Evolutionary conservation across 1,284 basidiomycete genomes (phyloP).

Genomic region (Gymnopus androsaceus): DNA sequence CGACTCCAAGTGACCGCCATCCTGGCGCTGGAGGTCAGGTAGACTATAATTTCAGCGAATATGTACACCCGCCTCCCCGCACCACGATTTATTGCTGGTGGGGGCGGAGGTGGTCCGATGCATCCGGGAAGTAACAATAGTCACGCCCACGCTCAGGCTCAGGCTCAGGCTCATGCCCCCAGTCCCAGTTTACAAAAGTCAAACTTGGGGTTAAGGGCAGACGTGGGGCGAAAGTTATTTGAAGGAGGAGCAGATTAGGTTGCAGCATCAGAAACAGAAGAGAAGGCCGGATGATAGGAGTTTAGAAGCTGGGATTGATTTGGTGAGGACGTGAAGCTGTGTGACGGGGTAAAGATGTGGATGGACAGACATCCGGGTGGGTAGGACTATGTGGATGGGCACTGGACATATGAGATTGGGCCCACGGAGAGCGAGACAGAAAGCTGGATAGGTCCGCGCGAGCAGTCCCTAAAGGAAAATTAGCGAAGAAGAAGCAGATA

Average conservation of each 20-base stretch:
- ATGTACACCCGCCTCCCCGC: conserved; percentile 73
- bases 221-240: conserved; percentile 68
- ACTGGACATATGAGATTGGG: not conserved
- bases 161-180: no score
- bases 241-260: conserved; percentile 63
- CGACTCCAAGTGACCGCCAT: conserved; percentile 32
- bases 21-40: conserved; percentile 2
- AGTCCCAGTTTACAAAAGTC: conserved; percentile 28
- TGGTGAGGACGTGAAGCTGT: conserved; percentile 42
- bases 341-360: not conserved
- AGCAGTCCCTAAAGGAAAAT: not conserved
- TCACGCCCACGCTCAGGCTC: no score
- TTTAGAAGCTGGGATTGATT: conserved; percentile 51
- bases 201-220: conserved; percentile 55
- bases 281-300: conserved; percentile 20
- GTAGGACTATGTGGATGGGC: not conserved
- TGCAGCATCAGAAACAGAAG: conserved; percentile 6
- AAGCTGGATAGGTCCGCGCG: not conserved
- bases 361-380: no score
- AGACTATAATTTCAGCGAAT: conserved; percentile 69
- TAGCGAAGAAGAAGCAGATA: not conserved
- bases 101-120: not conserved
- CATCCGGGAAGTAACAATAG: no score
- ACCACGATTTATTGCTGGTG: conserved; percentile 42
- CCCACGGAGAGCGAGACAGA: not conserved